Evolutionary conservation across 495 filamentous ascomycete genomes (phyloP).

Genomic region (Podospora appendiculata): DNA sequence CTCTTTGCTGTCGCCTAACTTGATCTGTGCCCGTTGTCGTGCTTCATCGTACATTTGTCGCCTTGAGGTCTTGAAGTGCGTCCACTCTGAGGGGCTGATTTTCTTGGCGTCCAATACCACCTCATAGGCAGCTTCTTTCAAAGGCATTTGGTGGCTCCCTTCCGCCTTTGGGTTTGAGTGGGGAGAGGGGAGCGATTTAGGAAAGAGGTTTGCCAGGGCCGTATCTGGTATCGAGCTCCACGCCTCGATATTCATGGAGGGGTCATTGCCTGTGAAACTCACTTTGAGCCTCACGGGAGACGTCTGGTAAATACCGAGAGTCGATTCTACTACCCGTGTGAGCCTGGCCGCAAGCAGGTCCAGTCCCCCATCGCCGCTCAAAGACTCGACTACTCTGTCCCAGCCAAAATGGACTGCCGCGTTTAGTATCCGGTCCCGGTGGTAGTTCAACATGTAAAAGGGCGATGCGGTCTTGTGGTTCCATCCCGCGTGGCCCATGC

Average conservation of each 20-base stretch:
- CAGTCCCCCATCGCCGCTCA: slow-evolving; percentile 39
- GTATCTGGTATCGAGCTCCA: slow-evolving; percentile 37
- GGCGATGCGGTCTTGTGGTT: slow-evolving; percentile 45
- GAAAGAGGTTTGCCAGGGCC: slow-evolving; percentile 45
- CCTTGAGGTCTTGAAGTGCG: slow-evolving; percentile 67
- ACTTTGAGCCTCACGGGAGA: slow-evolving; percentile 43
- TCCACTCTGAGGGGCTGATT: slow-evolving; percentile 54
- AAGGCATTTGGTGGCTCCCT: slow-evolving; percentile 6
- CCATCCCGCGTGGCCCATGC: slow-evolving; percentile 29
- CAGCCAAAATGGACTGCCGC: slow-evolving; percentile 67
- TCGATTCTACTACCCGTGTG: slow-evolving; percentile 1
- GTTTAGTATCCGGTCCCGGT: slow-evolving; percentile 68
- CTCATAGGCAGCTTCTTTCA: slow-evolving; percentile 25
- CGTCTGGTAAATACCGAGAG: slow-evolving; percentile 5
- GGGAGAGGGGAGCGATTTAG: slow-evolving; percentile 33
- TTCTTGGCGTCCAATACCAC: slow-evolving; percentile 49
- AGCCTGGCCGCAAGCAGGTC: slow-evolving; percentile 19
- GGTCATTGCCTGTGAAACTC: slow-evolving; percentile 37
- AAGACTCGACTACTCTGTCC: slow-evolving; percentile 31
- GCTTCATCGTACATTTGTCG: slow-evolving; percentile 60
- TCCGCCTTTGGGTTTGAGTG: not conserved
- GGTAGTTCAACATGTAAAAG: slow-evolving; percentile 78
- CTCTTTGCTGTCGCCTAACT: slow-evolving; percentile 49
- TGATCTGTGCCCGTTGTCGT: slow-evolving; percentile 49
- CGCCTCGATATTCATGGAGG: slow-evolving; percentile 42